Evolutionary conservation across 192 early-diverging fungal species (phyloP).

Genomic region (Podila minutissima): DNA sequence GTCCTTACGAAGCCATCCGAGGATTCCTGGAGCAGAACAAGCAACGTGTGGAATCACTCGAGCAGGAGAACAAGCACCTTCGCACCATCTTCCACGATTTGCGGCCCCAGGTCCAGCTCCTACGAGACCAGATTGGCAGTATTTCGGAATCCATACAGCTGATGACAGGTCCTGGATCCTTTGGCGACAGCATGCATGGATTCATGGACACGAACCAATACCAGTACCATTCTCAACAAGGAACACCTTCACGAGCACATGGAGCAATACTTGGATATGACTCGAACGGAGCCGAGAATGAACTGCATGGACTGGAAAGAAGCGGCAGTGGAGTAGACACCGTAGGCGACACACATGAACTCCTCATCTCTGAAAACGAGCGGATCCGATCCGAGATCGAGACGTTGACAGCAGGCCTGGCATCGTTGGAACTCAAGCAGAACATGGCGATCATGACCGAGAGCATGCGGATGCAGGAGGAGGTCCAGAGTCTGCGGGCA

Average conservation of each 20-base stretch:
- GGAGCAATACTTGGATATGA: conserved; percentile 20
- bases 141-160: conserved; percentile 45
- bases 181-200: conserved; percentile 11
- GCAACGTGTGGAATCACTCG: conserved; percentile 46
- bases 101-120: conserved; percentile 26
- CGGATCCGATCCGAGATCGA: conserved; percentile 65
- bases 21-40: conserved; percentile 61
- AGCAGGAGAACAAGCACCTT: conserved; percentile 60
- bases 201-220: conserved; percentile 23
- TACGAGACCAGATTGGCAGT: conserved; percentile 37
- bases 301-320: conserved; percentile 15
- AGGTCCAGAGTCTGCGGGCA: conserved; percentile 70
- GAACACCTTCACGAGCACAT: conserved; percentile 1
- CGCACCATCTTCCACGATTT: conserved; percentile 46
- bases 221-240: conserved; percentile 5
- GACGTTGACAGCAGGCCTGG: conserved; percentile 61
- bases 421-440: conserved; percentile 71
- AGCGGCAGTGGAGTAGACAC: conserved; percentile 38
- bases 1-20: conserved; percentile 70
- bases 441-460: conserved; percentile 77
- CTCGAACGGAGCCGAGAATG: conserved; percentile 13
- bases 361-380: conserved; percentile 62
- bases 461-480: conserved; percentile 71
- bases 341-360: conserved; percentile 44
- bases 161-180: conserved; percentile 14